Base-by-base conservation (phyloP, 371 early-diverging fungal genomes). In the Enteropsectra breve region DNA sequence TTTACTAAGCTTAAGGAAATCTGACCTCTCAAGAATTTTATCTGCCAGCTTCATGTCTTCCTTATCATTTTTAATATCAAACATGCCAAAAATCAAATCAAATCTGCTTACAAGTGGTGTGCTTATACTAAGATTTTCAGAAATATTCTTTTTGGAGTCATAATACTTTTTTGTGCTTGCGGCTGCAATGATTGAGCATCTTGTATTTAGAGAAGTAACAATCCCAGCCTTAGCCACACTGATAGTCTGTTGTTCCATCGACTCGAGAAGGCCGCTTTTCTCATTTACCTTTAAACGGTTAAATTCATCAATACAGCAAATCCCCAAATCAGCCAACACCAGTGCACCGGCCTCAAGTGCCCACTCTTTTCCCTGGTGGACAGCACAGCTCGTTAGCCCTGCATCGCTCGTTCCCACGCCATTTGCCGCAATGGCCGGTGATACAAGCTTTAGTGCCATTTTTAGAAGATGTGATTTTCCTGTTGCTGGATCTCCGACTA, bases 251-350 rank as follows among this genome's bases (percentile, higher is more conserved):
- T 80, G 80, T 59, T 80, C 80, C 80, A 80, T 80, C 18, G 76
- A 73, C 57, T 80, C 80, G 23, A 80, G 56, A 8, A 80, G 64
- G 26, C 78, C 77, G 18, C 74, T 55, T 37, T 76, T 77, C 34
- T 80, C 80, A 65, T 71, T 73, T 34, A 74, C 57, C 36, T 61
- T 66, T 11, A 80, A 61, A 18, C 40, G 58, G 43, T 64, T 93
- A 82, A 97, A 97, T 80, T 94, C 97, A 82, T 98, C 99, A 74
- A 98, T 97, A 80, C 94, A 94, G 79, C 99, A 98, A 1, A 98
- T 81, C 66, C 97, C 97, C 62, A 90, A 90, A 77, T 98, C 97
- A 77, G 89, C 87, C 64, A 96, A 83, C 0, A 96, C 95, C 46
- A 98, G 81, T 0, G 99, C 99, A 82, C 99, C 99, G 78, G 92